Base-by-base conservation (phyloP, 148 eudicot genomes). In the Dysphania ambrosioides region DNA sequence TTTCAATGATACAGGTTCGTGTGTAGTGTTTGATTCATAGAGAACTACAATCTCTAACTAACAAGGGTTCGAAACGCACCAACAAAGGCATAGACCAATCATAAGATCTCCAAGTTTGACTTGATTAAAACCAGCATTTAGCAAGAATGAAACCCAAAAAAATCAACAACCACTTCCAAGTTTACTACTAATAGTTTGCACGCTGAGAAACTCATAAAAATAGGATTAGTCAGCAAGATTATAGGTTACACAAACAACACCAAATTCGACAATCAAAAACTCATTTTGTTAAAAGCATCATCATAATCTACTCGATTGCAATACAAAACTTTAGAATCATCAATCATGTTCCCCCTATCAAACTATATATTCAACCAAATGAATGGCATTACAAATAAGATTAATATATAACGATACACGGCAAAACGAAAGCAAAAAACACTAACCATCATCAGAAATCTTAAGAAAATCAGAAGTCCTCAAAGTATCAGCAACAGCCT, bases 381-480 rank as follows among this genome's bases (percentile, higher is more conserved):
- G 49, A 56, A 47, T 13, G 16, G 53, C 53, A 47, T 13, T 47
- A 8, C 10, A 4, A 51, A 8, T 26, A 41, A 40, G 12, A 60
- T 26, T 26, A n/a, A 27, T 61, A 36, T 27, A 26, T 13, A 26
- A 55, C 51, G 51, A 6, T 3, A 35, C 0, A 61, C 2, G 12
- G 32, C 34, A 56, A 5, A 4, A 44, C 21, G 32, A 40, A 53
- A 42, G n/a, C 23, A 65, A 51, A 1, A 29, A 67, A 71, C 24
- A 72, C 81, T 66, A 79, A 94, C 98, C 97, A 84, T 94, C 98
- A 29, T 87, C 93, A 13, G 98, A 94, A 73, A 94, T 71, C 76
- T 86, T 88, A 61, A 94, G 89, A 72, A 84, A 86, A 62, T 85
- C 62, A 74, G 98, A 91, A 74, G 66, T 79, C 82, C 85, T 90